Evolutionary conservation across 345 rosid genomes (phyloP).

Genomic region (Gossypioides kirkii): DNA sequence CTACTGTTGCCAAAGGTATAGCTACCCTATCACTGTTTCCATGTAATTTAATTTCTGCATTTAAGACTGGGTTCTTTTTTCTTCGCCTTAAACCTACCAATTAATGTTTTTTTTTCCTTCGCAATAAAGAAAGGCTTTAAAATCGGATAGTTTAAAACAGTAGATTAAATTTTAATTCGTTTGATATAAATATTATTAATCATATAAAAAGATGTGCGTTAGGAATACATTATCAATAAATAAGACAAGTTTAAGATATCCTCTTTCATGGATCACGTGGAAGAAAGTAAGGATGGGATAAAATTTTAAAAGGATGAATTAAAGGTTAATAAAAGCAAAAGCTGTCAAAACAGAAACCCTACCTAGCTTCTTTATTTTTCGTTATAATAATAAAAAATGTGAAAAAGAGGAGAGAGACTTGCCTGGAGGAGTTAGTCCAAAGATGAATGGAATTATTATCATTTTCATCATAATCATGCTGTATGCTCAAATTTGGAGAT

Average conservation of each 20-base stretch:
- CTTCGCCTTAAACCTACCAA: background rate
- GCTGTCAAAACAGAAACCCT: background rate
- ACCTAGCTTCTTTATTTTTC: background rate
- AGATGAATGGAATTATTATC: background rate
- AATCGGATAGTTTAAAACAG: no score
- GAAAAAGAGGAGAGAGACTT: background rate
- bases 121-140: no score
- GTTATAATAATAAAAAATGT: background rate
- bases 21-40: background rate
- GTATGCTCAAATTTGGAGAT: slow-evolving; percentile 17
- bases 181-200: no score
- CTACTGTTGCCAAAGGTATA: background rate
- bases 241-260: background rate
- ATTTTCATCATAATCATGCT: slow-evolving; percentile 3
- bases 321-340: background rate
- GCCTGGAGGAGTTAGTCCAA: slow-evolving; percentile 43
- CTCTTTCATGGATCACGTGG: background rate
- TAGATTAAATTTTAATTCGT: no score
- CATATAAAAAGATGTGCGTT: no score
- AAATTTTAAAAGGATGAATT: background rate
- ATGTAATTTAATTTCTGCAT: background rate
- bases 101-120: background rate
- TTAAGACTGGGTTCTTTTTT: background rate
- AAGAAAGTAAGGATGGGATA: background rate
- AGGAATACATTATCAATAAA: no score